Evolutionary conservation across 768 basidiomycete genomes (phyloP).

Genomic region (Mycena chlorophos): DNA sequence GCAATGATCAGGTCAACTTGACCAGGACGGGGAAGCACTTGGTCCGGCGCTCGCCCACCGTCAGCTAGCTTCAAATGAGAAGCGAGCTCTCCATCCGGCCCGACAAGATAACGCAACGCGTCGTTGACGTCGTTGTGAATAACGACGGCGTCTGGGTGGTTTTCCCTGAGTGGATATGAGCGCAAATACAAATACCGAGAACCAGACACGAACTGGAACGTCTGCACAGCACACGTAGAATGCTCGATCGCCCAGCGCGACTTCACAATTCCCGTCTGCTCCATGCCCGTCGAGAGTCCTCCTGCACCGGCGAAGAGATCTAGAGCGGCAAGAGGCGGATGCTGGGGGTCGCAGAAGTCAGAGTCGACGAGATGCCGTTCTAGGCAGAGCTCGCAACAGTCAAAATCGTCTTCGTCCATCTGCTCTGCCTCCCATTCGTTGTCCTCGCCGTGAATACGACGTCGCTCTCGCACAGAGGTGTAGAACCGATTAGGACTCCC

Average conservation of each 20-base stretch:
- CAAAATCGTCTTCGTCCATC: not conserved
- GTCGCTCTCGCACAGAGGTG: not conserved
- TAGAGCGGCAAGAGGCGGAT: not conserved
- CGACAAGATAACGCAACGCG: not conserved
- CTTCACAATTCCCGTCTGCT: conserved; percentile 41
- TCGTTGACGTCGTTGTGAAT: conserved; percentile 6
- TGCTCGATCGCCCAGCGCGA: conserved; percentile 53
- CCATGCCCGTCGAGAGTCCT: conserved; percentile 48
- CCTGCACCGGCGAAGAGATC: conserved; percentile 38
- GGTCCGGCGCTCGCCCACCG: conserved; percentile 5
- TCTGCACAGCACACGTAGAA: conserved; percentile 43
- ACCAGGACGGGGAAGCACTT: conserved; percentile 3
- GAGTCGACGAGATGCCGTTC: not conserved
- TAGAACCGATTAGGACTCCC: conserved; percentile 5
- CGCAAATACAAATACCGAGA: not conserved
- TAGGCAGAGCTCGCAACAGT: not conserved
- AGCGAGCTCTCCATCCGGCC: not conserved
- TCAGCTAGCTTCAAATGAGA: not conserved
- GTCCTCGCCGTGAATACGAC: not conserved
- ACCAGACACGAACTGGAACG: conserved; percentile 36
- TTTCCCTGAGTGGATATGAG: not conserved
- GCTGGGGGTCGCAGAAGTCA: not conserved
- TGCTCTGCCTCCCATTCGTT: not conserved
- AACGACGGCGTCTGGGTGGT: conserved; percentile 5
- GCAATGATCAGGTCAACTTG: conserved; percentile 1